Conservation (phyloP, 306 rosid genomes). For the Vigna angularis region DNA sequence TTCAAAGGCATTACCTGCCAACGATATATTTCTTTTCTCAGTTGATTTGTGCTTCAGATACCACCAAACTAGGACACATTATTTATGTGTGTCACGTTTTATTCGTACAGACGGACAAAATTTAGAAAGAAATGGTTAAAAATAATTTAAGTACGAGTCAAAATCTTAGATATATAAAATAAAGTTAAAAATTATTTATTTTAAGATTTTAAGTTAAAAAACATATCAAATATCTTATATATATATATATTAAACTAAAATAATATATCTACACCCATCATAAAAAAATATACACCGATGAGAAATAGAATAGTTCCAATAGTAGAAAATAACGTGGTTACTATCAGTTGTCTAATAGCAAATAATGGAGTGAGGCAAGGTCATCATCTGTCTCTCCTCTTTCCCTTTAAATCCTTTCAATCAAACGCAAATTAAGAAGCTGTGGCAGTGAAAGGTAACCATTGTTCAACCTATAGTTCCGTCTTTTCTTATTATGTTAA, state of each 20-base stretch:
- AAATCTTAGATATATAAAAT: too few species aligned
- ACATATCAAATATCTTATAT: too few species aligned
- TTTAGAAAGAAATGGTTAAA: conserved; percentile 1
- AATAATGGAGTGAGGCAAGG: conserved; percentile 39
- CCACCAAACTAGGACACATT: conserved; percentile 19
- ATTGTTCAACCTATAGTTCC: not conserved
- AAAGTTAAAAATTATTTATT: too few species aligned
- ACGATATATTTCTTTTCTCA: not conserved
- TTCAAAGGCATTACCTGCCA: not conserved
- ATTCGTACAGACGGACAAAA: conserved; percentile 25
- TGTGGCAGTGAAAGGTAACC: not conserved
- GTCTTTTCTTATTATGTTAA: not conserved
- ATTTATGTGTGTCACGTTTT: conserved; percentile 37
- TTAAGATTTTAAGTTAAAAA: too few species aligned
- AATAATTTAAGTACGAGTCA: too few species aligned
- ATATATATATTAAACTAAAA: too few species aligned
- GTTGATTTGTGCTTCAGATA: conserved; percentile 15
- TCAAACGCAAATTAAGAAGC: conserved; percentile 3
- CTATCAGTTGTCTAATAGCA: conserved; percentile 6
- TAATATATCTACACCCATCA: too few species aligned
- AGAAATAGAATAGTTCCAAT: conserved; percentile 9
- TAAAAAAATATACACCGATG: too few species aligned
- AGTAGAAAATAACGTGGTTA: conserved; percentile 13
- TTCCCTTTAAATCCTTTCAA: conserved; percentile 26
- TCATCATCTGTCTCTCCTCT: conserved; percentile 21